phyloP scores from a whole-genome alignment of 2,329 filamentous ascomycete species.

The Pyrenophora teres region DNA sequence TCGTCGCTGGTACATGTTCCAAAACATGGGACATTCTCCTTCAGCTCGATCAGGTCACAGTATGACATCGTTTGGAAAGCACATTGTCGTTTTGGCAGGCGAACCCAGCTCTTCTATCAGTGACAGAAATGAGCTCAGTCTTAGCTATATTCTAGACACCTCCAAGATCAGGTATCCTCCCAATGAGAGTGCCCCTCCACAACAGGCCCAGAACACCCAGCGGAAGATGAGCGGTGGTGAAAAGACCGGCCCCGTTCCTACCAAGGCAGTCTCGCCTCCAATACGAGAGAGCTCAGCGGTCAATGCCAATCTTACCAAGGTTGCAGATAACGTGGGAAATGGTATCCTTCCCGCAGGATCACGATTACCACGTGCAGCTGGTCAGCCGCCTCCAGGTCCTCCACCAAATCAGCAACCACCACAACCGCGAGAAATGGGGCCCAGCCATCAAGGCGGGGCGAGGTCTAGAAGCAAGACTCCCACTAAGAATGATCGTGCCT shows the following conservation, averaged over 20 bases:
- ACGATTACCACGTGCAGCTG: slow-evolving; percentile 63
- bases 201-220: slow-evolving; percentile 41
- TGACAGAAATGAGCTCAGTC: slow-evolving; percentile 80
- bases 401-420: slow-evolving; percentile 69
- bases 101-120: slow-evolving; percentile 88
- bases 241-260: slow-evolving; percentile 45
- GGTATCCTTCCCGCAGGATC: slow-evolving; percentile 52
- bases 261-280: slow-evolving; percentile 39
- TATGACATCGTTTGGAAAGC: slow-evolving; percentile 94
- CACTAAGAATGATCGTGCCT: slow-evolving; percentile 54
- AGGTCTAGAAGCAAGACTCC: slow-evolving; percentile 55
- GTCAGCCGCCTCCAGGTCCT: slow-evolving; percentile 65
- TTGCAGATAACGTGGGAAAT: slow-evolving; percentile 40
- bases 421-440: slow-evolving; percentile 56
- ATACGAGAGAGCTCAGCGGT: slow-evolving; percentile 52
- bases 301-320: slow-evolving; percentile 39
- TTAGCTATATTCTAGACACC: slow-evolving; percentile 92
- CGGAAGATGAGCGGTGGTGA: slow-evolving; percentile 56
- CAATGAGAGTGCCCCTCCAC: slow-evolving; percentile 62
- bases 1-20: slow-evolving; percentile 97
- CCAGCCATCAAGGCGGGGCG: slow-evolving; percentile 16
- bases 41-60: slow-evolving; percentile 93
- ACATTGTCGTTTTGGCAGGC: slow-evolving; percentile 88
- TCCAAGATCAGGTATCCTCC: slow-evolving; percentile 91
- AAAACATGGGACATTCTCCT: slow-evolving; percentile 97